Evolutionary conservation across 2,329 filamentous ascomycete species (phyloP).

Genomic region (Hirsutella minnesotensis): DNA sequence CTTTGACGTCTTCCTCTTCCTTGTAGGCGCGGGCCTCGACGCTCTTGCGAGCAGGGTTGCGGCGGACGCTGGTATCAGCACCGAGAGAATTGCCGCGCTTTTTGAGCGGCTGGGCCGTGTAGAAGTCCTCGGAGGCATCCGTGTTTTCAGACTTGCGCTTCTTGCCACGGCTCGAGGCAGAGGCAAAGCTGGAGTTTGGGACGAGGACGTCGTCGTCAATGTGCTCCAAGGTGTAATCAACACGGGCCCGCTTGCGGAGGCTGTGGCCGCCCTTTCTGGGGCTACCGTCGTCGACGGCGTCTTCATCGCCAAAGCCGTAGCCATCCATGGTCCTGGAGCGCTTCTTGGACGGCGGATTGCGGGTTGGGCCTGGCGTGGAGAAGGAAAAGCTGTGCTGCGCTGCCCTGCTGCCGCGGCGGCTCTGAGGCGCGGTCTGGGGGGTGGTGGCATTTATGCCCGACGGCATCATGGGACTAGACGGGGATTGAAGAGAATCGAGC

Average conservation of each 20-base stretch:
- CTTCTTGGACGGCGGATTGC: conserved; percentile 23
- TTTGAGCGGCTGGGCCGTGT: conserved; percentile 11
- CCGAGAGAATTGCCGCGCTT: conserved; percentile 25
- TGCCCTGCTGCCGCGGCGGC: conserved; percentile 21
- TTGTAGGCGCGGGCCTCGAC: conserved; percentile 20
- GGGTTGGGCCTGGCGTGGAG: conserved; percentile 19
- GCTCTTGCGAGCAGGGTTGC: conserved; percentile 27
- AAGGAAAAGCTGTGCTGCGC: conserved; percentile 25
- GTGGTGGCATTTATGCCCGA: conserved; percentile 15
- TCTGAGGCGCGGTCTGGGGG: conserved; percentile 17
- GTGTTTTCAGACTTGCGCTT: conserved; percentile 24
- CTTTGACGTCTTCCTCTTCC: conserved; percentile 39
- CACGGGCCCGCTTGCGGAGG: conserved; percentile 41
- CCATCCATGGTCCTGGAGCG: conserved; percentile 32
- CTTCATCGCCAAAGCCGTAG: conserved; percentile 20
- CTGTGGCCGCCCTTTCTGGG: conserved; percentile 48
- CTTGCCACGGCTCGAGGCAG: conserved; percentile 17
- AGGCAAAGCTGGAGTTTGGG: conserved; percentile 18
- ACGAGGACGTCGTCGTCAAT: conserved; percentile 33
- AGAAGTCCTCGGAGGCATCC: conserved; percentile 21
- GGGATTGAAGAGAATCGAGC: conserved; percentile 14
- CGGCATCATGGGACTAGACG: conserved; percentile 19
- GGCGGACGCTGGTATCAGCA: conserved; percentile 24
- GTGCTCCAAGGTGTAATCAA: conserved; percentile 45
- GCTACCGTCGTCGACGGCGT: conserved; percentile 36